Base-by-base conservation (phyloP, 1,284 basidiomycete genomes). In the Rhodotorula sp. region DNA sequence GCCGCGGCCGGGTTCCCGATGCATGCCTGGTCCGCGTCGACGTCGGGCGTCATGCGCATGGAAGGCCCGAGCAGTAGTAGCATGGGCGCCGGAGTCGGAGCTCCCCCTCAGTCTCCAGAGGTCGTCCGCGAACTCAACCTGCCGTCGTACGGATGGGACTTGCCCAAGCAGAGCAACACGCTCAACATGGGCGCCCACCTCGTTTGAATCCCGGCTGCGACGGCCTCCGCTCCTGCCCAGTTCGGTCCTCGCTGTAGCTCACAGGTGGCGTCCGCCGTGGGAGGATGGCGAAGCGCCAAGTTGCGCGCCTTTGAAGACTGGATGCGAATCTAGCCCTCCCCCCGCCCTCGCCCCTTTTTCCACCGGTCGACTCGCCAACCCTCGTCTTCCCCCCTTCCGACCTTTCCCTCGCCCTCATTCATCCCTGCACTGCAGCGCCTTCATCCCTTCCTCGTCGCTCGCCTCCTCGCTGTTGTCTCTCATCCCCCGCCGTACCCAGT, bases 151-250 rank as follows among this genome's bases (percentile, higher is more conserved):
- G 63, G 66, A 2, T 67, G 66, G 66, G 66, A 67, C 34, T 3
- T 56, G 16, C 66, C 66, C 16, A 28, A 52, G 18, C 66, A 67
- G 60, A 43, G 49, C 23, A 58, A 21, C 48, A 62, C 66, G 60
- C 66, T 67, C 55, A 67, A 67, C 55, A 50, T 67, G 28, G 65
- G 65, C 38, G 21, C 60, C 47, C 66, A 67, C 55, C 45, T 67
- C 47, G 56, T 67, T n/a, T 67, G 54, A 55, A 67, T 57, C 66
- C 23, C 66, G n/a, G n/a, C 15, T 12, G 58, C 43, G 19, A 8
- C 26, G 19, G 14, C 10, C 28, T 7, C 38, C 38, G 38, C 38
- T 43, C 12, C 38, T 43, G 10, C 38, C 38, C 8, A 43, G 2
- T 43, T 43, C 38, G 12, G 38, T 10, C 12, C 38, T 43, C 38